Evolutionary conservation across 257 asterid species (phyloP).

Genomic region (Solanum chiquidenum): DNA sequence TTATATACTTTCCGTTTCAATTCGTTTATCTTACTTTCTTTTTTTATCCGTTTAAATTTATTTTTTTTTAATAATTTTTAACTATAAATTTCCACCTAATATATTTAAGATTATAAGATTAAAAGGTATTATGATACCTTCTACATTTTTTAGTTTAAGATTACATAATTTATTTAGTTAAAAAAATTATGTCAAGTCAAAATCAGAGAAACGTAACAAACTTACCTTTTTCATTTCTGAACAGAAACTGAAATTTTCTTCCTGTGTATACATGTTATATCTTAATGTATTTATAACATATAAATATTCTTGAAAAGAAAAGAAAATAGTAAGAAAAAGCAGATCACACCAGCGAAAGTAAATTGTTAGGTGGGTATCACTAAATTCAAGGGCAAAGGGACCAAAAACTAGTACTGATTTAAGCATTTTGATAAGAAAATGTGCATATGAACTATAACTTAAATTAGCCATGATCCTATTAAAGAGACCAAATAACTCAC

Average conservation of each 20-base stretch:
- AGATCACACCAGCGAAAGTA: not conserved
- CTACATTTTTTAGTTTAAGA: too few relatives aligned
- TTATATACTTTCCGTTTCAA: not conserved
- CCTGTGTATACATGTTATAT: not conserved
- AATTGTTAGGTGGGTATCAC: not conserved
- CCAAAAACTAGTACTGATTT: not conserved
- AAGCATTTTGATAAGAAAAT: not conserved
- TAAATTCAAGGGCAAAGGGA: not conserved
- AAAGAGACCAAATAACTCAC: not conserved
- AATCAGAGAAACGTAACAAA: rapidly evolving
- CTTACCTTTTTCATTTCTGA: not conserved
- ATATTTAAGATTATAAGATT: too few relatives aligned
- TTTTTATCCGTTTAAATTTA: too few relatives aligned
- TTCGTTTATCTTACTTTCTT: not conserved
- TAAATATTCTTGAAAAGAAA: not conserved
- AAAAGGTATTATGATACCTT: too few relatives aligned
- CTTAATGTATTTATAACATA: not conserved
- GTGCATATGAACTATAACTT: not conserved
- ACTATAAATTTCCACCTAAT: rapidly evolving
- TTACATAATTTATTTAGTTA: too few relatives aligned
- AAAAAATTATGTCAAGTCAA: too few relatives aligned
- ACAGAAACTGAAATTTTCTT: not conserved
- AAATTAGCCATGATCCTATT: not conserved
- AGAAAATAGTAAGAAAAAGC: not conserved
- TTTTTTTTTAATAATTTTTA: too few relatives aligned